Evolutionary conservation across 2,329 filamentous ascomycete genomes (phyloP).

Genomic region (Xenosphaeropsis pyriputrescens): DNA sequence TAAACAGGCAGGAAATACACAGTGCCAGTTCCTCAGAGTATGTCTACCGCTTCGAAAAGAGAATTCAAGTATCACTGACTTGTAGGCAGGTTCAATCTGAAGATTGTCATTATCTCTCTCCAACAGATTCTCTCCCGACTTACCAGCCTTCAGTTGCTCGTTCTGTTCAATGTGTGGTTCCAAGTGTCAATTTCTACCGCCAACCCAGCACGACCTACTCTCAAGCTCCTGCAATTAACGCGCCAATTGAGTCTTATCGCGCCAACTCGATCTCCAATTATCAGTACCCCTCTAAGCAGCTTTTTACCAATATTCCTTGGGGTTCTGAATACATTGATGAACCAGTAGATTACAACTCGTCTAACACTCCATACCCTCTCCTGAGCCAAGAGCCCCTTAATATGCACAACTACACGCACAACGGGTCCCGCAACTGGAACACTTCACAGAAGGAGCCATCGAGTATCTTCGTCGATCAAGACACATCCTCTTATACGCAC

Average conservation of each 20-base stretch:
- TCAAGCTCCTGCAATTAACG: conserved; percentile 1
- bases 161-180: neutral
- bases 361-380: conserved; percentile 3
- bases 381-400: conserved; percentile 6
- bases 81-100: neutral
- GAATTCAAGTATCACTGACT: neutral
- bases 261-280: conserved; percentile 2
- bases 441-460: neutral
- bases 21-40: conserved; percentile 75
- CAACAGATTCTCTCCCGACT: conserved; percentile 1
- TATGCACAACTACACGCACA: neutral
- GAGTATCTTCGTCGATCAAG: neutral
- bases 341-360: conserved; percentile 10
- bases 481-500: neutral
- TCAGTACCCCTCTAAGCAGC: conserved; percentile 7
- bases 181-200: neutral
- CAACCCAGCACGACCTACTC: neutral
- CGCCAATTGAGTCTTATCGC: conserved; percentile 1
- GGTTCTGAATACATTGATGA: conserved; percentile 11
- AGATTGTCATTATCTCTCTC: conserved; percentile 5
- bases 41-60: conserved; percentile 8
- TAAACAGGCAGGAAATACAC: conserved; percentile 52
- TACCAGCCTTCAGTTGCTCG: neutral
- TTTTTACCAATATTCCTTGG: conserved; percentile 7
- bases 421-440: neutral